A percentile compares a stretch with the other conserved stretches of the same genome.
These are phyloP conservation scores for Colletotrichum cuscutae DNA, from an alignment of 2,329 filamentous ascomycete genomes.

Conservation along the genomic window DNA sequence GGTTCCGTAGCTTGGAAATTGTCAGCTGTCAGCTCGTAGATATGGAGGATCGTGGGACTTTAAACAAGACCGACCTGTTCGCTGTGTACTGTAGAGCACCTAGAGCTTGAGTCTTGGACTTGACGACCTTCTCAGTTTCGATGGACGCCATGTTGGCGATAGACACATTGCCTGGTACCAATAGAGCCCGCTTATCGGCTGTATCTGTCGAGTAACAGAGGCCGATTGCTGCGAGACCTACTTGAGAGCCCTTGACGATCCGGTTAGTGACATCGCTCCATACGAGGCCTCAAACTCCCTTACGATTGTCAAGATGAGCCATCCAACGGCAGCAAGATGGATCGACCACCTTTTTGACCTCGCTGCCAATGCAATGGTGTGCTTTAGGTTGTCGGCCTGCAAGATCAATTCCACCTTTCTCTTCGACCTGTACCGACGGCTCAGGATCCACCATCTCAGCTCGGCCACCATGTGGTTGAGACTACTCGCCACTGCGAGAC, in stretches of 20 bases:
- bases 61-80: constrained; percentile 45
- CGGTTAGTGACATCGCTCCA: neutral
- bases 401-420: constrained; percentile 48
- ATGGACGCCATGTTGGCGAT: constrained; percentile 50
- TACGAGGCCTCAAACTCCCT: neutral
- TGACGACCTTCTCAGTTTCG: constrained; percentile 43
- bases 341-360: constrained; percentile 41
- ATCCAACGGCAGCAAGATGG: constrained; percentile 40
- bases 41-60: neutral
- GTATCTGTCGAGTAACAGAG: constrained; percentile 54
- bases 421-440: constrained; percentile 46
- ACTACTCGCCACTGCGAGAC: constrained; percentile 53
- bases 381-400: constrained; percentile 44
- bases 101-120: constrained; percentile 36
- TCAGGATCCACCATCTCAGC: constrained; percentile 58
- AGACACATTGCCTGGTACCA: constrained; percentile 46
- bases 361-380: constrained; percentile 42
- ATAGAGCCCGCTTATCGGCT: constrained; percentile 45
- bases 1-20: constrained; percentile 48
- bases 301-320: constrained; percentile 47
- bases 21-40: neutral
- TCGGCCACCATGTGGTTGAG: constrained; percentile 56
- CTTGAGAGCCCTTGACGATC: constrained; percentile 49
- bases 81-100: constrained; percentile 54
- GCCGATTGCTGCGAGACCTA: constrained; percentile 53